Evolutionary conservation across 2,329 filamentous ascomycete genomes (phyloP), one percentile per base, ranked within the genome.

Genomic region (Ascochyta clinopodiicola): DNA sequence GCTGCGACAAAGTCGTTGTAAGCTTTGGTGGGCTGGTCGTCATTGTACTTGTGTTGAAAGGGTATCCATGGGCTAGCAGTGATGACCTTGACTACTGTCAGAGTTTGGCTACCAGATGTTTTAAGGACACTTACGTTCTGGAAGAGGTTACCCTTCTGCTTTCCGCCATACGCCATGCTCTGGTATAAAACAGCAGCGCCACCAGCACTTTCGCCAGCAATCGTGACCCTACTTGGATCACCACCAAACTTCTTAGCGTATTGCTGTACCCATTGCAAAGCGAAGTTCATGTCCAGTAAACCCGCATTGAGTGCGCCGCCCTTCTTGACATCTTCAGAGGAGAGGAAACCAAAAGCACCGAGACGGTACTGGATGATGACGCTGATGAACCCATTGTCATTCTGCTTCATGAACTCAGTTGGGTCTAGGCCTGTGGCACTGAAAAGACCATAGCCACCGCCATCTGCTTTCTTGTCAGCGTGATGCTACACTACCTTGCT

Each of bases 341-440:
- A 82, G 1, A 90, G 77, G 61, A 89, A 90, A 0, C 87, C 87
- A 62, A 83, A 83, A 0, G 84, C 74, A 0, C 85, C 86, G 6
- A 89, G 83, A 6, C 87, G 81, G 65, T 88, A 88, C 71, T 86
- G 86, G 69, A 87, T 86, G 63, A 83, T 83, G 44, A 87, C 84
- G 49, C 84, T 79, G 13, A 88, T 74, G 43, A 87, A 59, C 69
- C 78, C 64, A 24, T 74, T 74, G 32, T 72, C 69, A 40, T 84
- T 85, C n/a, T 77, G 66, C 25, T 56, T 57, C 63, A 73, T 69
- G 43, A 73, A 66, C 32, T 72, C 67, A 19, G 65, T 69, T 1
- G 70, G 68, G 47, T 74, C 64, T 21, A 73, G 62, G 31, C 67
- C 68, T 7, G 59, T 60, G 10, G 68, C 63, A 32, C 65, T 68